Evolutionary conservation across 495 filamentous ascomycete species (phyloP).

Genomic region (Parachaetomium inaequale): DNA sequence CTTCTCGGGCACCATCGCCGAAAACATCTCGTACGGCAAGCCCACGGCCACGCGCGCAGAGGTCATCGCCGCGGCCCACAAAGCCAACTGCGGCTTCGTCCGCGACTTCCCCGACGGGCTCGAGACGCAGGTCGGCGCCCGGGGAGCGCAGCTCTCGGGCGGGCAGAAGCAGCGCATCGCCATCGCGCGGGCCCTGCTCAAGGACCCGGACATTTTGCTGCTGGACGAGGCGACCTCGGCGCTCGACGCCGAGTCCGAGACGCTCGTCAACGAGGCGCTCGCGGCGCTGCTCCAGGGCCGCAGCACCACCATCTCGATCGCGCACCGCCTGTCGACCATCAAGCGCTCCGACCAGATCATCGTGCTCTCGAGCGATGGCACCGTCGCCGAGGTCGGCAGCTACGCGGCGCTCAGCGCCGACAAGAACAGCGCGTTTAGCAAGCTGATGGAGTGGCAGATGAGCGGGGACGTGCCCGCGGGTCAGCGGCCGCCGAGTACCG

Average conservation of each 20-base stretch:
- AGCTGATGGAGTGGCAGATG: slow-evolving; percentile 99
- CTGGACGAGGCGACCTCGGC: slow-evolving; percentile 93
- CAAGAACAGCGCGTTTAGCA: slow-evolving; percentile 77
- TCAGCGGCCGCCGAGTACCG: slow-evolving; percentile 17
- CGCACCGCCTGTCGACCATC: slow-evolving; percentile 92
- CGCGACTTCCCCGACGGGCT: slow-evolving; percentile 94
- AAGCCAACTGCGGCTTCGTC: slow-evolving; percentile 97
- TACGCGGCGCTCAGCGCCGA: slow-evolving; percentile 72
- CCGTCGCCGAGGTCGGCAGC: slow-evolving; percentile 82
- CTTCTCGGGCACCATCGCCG: slow-evolving; percentile 91
- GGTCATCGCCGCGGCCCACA: slow-evolving; percentile 79
- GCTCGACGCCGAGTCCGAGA: slow-evolving; percentile 96
- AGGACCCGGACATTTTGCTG: slow-evolving; percentile 93
- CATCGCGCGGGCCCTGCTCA: slow-evolving; percentile 90
- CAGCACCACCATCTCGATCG: slow-evolving; percentile 95
- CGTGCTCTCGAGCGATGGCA: slow-evolving; percentile 76
- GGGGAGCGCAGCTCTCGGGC: slow-evolving; percentile 89
- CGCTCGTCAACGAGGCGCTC: slow-evolving; percentile 87
- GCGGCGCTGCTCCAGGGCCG: slow-evolving; percentile 73
- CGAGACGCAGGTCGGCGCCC: slow-evolving; percentile 87
- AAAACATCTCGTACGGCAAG: slow-evolving; percentile 93
- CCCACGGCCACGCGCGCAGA: slow-evolving; percentile 73
- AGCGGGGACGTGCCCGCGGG: slow-evolving; percentile 59
- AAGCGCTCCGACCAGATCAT: slow-evolving; percentile 92
- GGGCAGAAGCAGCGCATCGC: slow-evolving; percentile 98